These are phyloP conservation scores for Clarireedia hainanense DNA, from an alignment of 2,329 filamentous ascomycete genomes.

Conservation along the genomic window DNA sequence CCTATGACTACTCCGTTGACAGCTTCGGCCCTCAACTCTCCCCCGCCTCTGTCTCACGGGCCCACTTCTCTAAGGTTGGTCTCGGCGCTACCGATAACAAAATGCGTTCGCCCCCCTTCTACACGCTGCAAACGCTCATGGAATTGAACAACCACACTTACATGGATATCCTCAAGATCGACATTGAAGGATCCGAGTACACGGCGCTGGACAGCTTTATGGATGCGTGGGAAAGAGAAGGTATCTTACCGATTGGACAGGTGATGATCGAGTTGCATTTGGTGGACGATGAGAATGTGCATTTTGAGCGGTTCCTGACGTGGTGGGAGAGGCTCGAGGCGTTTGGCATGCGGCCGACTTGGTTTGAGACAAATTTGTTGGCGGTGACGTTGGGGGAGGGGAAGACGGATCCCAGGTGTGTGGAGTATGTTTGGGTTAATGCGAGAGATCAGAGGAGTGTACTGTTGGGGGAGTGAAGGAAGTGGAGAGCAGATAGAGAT, in stretches of 20 bases:
- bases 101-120: constrained; percentile 27
- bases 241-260: constrained; percentile 21
- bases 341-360: constrained; percentile 25
- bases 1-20: constrained; percentile 33
- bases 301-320: constrained; percentile 20
- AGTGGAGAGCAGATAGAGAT: background rate
- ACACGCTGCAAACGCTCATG: constrained; percentile 33
- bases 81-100: constrained; percentile 27
- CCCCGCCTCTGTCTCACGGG: constrained; percentile 12
- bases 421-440: constrained; percentile 27
- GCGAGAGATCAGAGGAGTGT: constrained; percentile 21
- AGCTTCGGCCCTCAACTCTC: constrained; percentile 26
- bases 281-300: constrained; percentile 16
- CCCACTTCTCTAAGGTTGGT: constrained; percentile 31
- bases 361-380: constrained; percentile 26
- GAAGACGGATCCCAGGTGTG: constrained; percentile 24
- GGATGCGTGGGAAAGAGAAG: constrained; percentile 16
- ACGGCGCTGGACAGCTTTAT: constrained; percentile 25
- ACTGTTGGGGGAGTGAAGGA: constrained; percentile 15
- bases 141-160: constrained; percentile 32
- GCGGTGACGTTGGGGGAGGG: constrained; percentile 19
- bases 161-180: constrained; percentile 36
- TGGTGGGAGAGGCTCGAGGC: constrained; percentile 29
- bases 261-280: constrained; percentile 27
- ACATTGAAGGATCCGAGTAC: constrained; percentile 34